Evolutionary conservation across 1,284 basidiomycete species (phyloP).

Genomic region (Sphagnurus paluster): DNA sequence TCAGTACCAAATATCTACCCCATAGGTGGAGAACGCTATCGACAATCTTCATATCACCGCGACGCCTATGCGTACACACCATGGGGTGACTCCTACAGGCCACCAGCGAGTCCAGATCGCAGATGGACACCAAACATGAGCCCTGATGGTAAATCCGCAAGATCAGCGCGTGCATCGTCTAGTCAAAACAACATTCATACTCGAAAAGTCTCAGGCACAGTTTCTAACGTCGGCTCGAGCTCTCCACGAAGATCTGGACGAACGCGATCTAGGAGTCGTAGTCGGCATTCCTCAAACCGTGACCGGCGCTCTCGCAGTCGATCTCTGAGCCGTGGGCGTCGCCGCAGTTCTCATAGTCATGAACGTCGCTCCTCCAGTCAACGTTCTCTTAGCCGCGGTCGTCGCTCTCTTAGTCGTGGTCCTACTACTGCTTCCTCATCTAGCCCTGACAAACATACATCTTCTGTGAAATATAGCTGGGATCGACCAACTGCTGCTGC

Average conservation of each 20-base stretch:
- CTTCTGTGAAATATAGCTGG: constrained; percentile 17
- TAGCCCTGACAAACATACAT: constrained; percentile 13
- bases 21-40: constrained; percentile 45
- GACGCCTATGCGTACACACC: constrained; percentile 22
- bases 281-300: constrained; percentile 12
- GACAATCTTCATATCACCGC: constrained; percentile 36
- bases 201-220: constrained; percentile 15
- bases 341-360: constrained; percentile 14
- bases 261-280: constrained; percentile 12
- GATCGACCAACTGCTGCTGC: constrained; percentile 12
- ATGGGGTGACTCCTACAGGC: constrained; percentile 41
- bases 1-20: constrained; percentile 1
- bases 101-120: constrained; percentile 20
- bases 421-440: constrained; percentile 9
- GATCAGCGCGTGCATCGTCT: constrained; percentile 8
- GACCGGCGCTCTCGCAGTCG: constrained; percentile 15
- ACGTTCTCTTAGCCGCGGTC: constrained; percentile 12
- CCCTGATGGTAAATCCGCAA: constrained; percentile 11
- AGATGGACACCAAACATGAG: constrained; percentile 10
- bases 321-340: constrained; percentile 16
- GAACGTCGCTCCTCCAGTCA: constrained; percentile 17
- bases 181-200: constrained; percentile 9
- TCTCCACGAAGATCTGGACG: constrained; percentile 18
- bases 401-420: constrained; percentile 18
- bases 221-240: constrained; percentile 19